Percentiles rank a stretch among this genome's conserved stretches.
Evolutionary conservation across 805 yeast species (phyloP).

Genomic region (Pichia thaimueangensis): DNA sequence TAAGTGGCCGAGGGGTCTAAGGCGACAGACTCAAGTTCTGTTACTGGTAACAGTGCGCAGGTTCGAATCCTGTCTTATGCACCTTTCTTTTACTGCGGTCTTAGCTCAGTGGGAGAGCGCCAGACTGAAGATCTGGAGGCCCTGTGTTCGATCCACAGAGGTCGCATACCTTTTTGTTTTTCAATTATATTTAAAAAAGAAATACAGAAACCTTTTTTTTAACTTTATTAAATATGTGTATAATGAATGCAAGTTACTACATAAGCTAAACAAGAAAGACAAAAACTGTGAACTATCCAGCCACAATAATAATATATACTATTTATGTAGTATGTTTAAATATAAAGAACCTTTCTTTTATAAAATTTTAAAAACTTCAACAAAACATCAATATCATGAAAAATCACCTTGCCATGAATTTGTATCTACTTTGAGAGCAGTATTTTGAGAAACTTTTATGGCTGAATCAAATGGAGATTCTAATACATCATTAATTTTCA

Average conservation of each 20-base stretch:
- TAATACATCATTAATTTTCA: neutral
- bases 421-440: neutral
- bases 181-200: too few species aligned
- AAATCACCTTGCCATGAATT: constrained; percentile 10
- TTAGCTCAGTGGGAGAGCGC: constrained; percentile 21
- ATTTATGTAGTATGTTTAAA: too few species aligned
- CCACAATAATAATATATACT: too few species aligned
- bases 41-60: constrained; percentile 18
- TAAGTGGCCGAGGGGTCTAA: constrained; percentile 18
- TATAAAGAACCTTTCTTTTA: too few species aligned
- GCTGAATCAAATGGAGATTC: constrained; percentile 8
- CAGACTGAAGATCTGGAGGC: constrained; percentile 22
- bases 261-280: too few species aligned
- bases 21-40: constrained; percentile 20
- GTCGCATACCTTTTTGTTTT: constrained; percentile 10
- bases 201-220: too few species aligned
- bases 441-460: constrained; percentile 2
- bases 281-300: too few species aligned
- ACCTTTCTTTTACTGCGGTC: constrained; percentile 6
- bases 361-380: too few species aligned
- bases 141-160: constrained; percentile 20
- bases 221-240: too few species aligned
- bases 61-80: constrained; percentile 17
- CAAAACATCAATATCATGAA: neutral
- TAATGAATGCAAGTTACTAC: too few species aligned